Evolutionary conservation across 1,139 yeast species (phyloP).

Genomic region (Suhomyces yuchorum): DNA sequence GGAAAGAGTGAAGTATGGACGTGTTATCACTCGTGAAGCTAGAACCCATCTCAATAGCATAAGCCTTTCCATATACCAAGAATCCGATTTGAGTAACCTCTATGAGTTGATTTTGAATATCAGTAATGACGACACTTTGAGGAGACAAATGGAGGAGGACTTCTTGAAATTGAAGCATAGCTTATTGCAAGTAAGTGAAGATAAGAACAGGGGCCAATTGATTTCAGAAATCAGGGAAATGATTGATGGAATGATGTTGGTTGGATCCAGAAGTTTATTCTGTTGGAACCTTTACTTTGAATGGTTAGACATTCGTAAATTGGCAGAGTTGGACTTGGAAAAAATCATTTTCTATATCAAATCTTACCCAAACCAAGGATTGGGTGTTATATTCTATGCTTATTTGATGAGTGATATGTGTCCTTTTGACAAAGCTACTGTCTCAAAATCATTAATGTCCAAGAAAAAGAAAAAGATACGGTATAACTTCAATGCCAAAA

Average conservation of each 20-base stretch:
- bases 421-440: constrained; percentile 44
- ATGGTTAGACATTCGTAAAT: constrained; percentile 61
- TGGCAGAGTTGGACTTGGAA: constrained; percentile 52
- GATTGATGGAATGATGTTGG: constrained; percentile 73
- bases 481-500: background rate
- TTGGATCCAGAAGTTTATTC: constrained; percentile 57
- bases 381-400: constrained; percentile 64
- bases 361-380: constrained; percentile 60
- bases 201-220: constrained; percentile 29
- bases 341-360: constrained; percentile 52
- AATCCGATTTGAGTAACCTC: constrained; percentile 53
- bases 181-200: constrained; percentile 48
- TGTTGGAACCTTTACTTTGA: constrained; percentile 83
- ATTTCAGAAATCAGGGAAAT: constrained; percentile 52
- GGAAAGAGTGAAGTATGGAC: constrained; percentile 45
- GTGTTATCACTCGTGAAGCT: constrained; percentile 35
- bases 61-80: constrained; percentile 52
- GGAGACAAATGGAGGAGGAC: constrained; percentile 63
- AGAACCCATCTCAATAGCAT: constrained; percentile 38
- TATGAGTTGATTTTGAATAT: constrained; percentile 61
- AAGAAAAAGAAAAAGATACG: constrained; percentile 7
- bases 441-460: constrained; percentile 18
- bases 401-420: constrained; percentile 68
- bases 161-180: constrained; percentile 59
- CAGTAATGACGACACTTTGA: constrained; percentile 60